Base-by-base conservation (phyloP, 192 early-diverging fungal species). In the Anaeromyces robustus region DNA sequence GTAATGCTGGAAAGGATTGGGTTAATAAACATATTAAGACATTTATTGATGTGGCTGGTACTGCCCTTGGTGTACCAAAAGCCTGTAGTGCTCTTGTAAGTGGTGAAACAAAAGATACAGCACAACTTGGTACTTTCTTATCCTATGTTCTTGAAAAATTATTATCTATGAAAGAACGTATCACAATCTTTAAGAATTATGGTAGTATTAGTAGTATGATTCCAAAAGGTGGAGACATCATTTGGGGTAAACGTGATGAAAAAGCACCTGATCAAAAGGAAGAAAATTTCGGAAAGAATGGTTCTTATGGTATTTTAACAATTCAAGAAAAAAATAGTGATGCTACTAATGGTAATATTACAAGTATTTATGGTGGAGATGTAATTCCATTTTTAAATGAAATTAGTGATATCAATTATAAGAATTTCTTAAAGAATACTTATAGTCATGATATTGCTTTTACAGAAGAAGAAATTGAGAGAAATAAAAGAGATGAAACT, bases 21-120 rank as follows among this genome's bases (percentile, higher is more conserved):
- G 87, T 90, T 18, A 92, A 93, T 29, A 85, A 91, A 30, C 91
- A 96, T 77, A 88, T 97, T 77, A 89, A 93, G 81, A 85, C 90
- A 2, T 90, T 96, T 83, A 90, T 96, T 32, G 95, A 95, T 80
- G 92, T 97, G 82, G 95, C 92, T 4, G 96, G 95, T 9, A 92
- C 95, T 2, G 88, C 95, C 85, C 83, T 96, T 32, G 96, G 96
- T 12, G 92, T 94, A 11, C 93, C 95, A 29, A 96, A 96, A 82
- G 93, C 39, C 1, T 41, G 29, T n/a, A 82, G 29, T 26, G 30
- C 78, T 7, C 31, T 30, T 68, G 29, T 78, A 19, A 41, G 81
- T 77, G 91, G 91, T 26, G 96, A 97, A 85, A 94, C 92, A 80
- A 87, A 93, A 30, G 95, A 97, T 81, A 96, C 95, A 0, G 93